phyloP scores from a whole-genome alignment of 306 rosid genomes.

The Aeschynomene evenia region DNA sequence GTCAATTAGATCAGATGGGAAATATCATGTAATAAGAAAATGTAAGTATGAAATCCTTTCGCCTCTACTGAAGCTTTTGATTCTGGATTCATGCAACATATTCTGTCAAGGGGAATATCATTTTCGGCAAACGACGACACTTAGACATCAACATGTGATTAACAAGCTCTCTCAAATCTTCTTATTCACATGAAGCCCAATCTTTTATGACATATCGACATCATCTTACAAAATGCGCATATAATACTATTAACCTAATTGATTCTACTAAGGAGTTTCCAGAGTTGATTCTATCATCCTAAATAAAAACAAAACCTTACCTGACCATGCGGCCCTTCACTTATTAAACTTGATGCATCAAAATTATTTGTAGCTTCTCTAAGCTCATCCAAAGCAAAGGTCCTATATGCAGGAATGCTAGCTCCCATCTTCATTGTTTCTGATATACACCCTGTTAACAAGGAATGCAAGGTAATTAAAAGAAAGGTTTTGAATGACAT shows the following conservation, averaged over 20 bases:
- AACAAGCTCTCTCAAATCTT: background rate
- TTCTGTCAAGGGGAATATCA: too few relatives aligned
- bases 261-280: background rate
- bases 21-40: background rate
- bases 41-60: background rate
- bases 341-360: constrained; percentile 59
- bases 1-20: background rate
- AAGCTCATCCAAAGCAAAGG: constrained; percentile 81
- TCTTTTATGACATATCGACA: background rate
- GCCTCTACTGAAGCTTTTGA: background rate
- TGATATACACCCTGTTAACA: constrained; percentile 70
- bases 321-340: constrained; percentile 66
- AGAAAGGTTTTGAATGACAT: constrained; percentile 13
- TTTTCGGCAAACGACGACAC: background rate
- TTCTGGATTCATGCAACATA: constrained; percentile 9
- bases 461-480: constrained; percentile 8
- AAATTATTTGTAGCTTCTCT: constrained; percentile 85
- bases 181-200: background rate
- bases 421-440: constrained; percentile 92
- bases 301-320: constrained; percentile 38
- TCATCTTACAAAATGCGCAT: background rate
- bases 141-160: constrained; percentile 1
- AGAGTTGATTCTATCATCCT: constrained; percentile 5
- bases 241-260: constrained; percentile 1
- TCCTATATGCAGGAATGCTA: constrained; percentile 80